phyloP scores from a whole-genome alignment of 2,329 filamentous ascomycete genomes.

The Talaromyces atroroseus region DNA sequence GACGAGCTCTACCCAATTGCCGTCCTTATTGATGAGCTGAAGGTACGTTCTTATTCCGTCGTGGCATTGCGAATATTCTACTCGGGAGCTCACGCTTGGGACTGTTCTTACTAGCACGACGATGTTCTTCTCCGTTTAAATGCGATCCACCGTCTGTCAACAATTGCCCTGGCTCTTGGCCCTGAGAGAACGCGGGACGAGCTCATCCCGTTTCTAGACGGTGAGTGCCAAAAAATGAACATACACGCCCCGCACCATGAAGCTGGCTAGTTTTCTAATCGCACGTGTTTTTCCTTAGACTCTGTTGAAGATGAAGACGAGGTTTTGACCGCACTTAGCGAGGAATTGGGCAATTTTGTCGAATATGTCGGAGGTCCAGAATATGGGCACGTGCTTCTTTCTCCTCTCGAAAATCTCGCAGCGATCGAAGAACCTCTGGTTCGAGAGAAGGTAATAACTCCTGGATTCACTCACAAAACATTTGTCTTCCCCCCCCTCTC shows the following conservation, averaged over 20 bases:
- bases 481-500: neutral
- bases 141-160: slow-evolving; percentile 95
- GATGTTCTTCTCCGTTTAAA: slow-evolving; percentile 97
- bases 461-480: slow-evolving; percentile 6
- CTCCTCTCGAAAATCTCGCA: slow-evolving; percentile 93
- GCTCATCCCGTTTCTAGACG: slow-evolving; percentile 97
- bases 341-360: slow-evolving; percentile 93
- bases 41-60: slow-evolving; percentile 57
- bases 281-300: slow-evolving; percentile 53
- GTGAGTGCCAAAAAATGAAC: slow-evolving; percentile 52
- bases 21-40: slow-evolving; percentile 98
- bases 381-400: slow-evolving; percentile 91
- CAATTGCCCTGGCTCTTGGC: slow-evolving; percentile 92
- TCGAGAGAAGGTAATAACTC: slow-evolving; percentile 77
- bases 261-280: slow-evolving; percentile 1
- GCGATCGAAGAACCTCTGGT: slow-evolving; percentile 98
- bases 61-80: neutral
- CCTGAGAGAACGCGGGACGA: slow-evolving; percentile 96
- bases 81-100: neutral
- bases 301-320: slow-evolving; percentile 99
- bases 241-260: neutral
- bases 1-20: slow-evolving; percentile 99
- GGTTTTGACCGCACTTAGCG: slow-evolving; percentile 91
- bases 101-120: slow-evolving; percentile 65
- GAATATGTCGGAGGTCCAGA: slow-evolving; percentile 95